A percentile compares a stretch with the other conserved stretches of the same genome.
phyloP scores from a whole-genome alignment of 2,329 filamentous ascomycete genomes.

The Aureobasidium sp. region DNA sequence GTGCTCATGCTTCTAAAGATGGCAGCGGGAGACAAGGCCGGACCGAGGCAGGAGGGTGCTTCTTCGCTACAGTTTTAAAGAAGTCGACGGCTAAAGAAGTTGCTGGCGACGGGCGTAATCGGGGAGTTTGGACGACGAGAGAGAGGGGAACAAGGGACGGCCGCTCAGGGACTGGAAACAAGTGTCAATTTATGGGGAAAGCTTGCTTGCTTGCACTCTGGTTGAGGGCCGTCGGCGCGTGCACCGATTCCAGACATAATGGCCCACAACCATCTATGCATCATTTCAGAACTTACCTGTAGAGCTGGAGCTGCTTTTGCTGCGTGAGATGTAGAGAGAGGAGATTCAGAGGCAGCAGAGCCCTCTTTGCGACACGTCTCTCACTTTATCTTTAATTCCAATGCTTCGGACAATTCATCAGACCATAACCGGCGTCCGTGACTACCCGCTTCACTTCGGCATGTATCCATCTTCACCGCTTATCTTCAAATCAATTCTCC shows the following conservation, averaged over 20 bases:
- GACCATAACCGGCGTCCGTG: background rate
- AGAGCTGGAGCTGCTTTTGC: background rate
- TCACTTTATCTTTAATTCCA: background rate
- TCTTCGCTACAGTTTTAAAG: slow-evolving; percentile 52
- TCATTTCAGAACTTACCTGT: background rate
- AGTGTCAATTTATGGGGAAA: slow-evolving; percentile 3
- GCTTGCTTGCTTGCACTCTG: background rate
- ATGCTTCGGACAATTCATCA: slow-evolving; percentile 1
- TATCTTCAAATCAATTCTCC: background rate
- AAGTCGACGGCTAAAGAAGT: background rate
- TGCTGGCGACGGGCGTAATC: slow-evolving; percentile 18
- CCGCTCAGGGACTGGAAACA: background rate
- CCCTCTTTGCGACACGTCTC: background rate
- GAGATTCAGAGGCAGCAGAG: background rate
- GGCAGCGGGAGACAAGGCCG: slow-evolving; percentile 53
- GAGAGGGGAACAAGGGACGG: slow-evolving; percentile 17
- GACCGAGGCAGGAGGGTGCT: slow-evolving; percentile 95
- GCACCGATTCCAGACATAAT: background rate
- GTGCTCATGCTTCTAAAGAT: slow-evolving; percentile 40
- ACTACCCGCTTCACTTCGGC: background rate
- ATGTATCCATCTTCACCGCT: background rate
- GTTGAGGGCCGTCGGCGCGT: background rate
- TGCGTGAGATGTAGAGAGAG: background rate
- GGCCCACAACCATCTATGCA: background rate
- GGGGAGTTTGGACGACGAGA: slow-evolving; percentile 9